Percentiles rank a stretch among this genome's conserved stretches.
Conservation (phyloP, 2,329 filamentous ascomycete genomes). For the Aspergillus ochraceus region DNA sequence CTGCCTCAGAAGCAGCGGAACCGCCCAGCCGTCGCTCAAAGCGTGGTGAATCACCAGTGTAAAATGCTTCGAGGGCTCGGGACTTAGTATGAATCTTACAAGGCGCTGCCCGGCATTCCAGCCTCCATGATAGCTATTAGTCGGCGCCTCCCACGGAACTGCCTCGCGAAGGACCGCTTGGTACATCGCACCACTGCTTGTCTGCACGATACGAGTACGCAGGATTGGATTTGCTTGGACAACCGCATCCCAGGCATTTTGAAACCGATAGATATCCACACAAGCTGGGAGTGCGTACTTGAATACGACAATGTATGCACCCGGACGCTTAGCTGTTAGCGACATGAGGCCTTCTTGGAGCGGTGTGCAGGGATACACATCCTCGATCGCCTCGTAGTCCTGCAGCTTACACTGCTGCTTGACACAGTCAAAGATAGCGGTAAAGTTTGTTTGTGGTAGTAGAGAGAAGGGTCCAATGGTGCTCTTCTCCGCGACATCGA, state of each 20-base stretch:
- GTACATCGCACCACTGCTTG: slow-evolving; percentile 7
- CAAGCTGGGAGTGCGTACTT: neutral
- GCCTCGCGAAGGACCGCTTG: slow-evolving; percentile 22
- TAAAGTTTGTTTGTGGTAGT: no score
- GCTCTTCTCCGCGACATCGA: no score
- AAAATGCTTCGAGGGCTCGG: no score
- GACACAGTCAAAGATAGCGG: neutral
- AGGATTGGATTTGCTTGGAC: slow-evolving; percentile 36
- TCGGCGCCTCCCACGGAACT: slow-evolving; percentile 11
- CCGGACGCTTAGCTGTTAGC: neutral
- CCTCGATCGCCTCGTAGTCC: slow-evolving; percentile 5
- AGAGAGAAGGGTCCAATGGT: no score
- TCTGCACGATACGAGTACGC: slow-evolving; percentile 34
- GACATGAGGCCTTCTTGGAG: slow-evolving; percentile 10
- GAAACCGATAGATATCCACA: slow-evolving; percentile 21
- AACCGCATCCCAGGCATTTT: slow-evolving; percentile 34
- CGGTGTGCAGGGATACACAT: slow-evolving; percentile 7
- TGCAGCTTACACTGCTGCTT: no score
- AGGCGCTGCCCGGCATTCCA: neutral
- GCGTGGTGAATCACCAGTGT: slow-evolving; percentile 7
- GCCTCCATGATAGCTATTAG: no score
- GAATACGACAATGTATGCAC: neutral
- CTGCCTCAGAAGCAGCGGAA: neutral
- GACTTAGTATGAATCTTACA: neutral
- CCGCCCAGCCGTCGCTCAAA: neutral